Conservation (phyloP, 176 grass and related monocot species). For the Juncus effusus region DNA sequence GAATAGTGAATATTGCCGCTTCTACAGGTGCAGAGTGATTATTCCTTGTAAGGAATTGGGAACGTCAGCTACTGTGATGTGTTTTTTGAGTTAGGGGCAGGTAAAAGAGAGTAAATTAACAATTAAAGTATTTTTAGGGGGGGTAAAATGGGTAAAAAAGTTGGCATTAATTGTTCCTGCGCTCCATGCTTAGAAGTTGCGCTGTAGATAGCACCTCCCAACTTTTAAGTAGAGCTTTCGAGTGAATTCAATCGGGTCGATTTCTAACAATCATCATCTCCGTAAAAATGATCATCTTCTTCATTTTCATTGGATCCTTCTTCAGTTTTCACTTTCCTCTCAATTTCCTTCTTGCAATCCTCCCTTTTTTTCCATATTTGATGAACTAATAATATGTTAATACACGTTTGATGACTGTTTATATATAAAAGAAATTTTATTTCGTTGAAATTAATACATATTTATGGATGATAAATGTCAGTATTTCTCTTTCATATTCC, state of each 20-base stretch:
- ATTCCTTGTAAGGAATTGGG: no score
- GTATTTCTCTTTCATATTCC: neutral
- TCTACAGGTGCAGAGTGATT: no score
- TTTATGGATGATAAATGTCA: neutral
- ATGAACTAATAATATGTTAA: neutral
- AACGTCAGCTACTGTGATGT: no score
- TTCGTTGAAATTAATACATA: slow-evolving; percentile 13
- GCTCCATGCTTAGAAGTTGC: no score
- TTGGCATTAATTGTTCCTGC: no score
- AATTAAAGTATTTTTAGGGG: no score
- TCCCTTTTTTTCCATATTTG: slow-evolving; percentile 11
- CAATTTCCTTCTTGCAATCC: neutral
- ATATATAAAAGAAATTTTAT: neutral
- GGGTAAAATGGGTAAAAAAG: no score
- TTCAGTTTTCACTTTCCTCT: slow-evolving; percentile 19
- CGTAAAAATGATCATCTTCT: slow-evolving; percentile 1
- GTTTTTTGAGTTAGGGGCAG: no score
- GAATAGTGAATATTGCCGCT: no score
- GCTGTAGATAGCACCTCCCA: no score
- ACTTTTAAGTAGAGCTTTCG: slow-evolving; percentile 19
- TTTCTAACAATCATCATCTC: slow-evolving; percentile 50
- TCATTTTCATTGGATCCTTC: slow-evolving; percentile 1
- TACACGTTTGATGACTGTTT: neutral
- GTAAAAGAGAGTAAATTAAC: no score
- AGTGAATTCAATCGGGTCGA: slow-evolving; percentile 33